Base-by-base conservation (phyloP, 2,329 filamentous ascomycete genomes). In the Fusarium sterilihyphosum region DNA sequence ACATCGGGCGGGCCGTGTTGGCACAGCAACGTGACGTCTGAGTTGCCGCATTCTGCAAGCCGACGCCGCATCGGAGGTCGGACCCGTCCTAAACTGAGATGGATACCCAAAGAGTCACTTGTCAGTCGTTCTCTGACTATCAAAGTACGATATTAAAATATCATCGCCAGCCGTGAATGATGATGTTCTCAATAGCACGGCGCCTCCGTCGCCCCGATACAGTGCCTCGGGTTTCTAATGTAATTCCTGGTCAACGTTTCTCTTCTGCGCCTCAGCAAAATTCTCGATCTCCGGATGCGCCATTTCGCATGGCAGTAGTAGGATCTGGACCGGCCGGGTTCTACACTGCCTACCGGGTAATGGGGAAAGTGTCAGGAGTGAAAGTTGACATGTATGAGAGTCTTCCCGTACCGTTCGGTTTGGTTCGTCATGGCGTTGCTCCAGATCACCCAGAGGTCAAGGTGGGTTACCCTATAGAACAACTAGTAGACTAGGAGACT, bases 391-490 rank as follows among this genome's bases (percentile, higher is more conserved):
- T 99, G 96, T 99, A 97, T 80, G 96, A 99, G 84, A 91, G 94
- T 35, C 85, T 98, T 44, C 96, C 96, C 0, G 95, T 97, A 8
- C 96, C 96, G 0, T 99, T 94, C 80, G 96, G 96, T 3, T 88
- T 99, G 63, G 95, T 97, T 57, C 89, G 96, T 63, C 98, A 96
- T 80, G 96, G 96, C 14, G 96, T 99, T 67, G 97, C 96, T n/a
- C 96, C 96, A 10, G 96, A 99, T 81, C 96, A 99, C 83, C 96
- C 96, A 2, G 96, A 99, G 85, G 96, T 99, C 76, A 99, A 99
- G 90, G 94, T 96, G 52, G 53, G 60, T 47, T 63, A 64, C 68
- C 61, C 65, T 70, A 63, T 38, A 65, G 58, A 26, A 24, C 11
- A 35, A 37, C 18, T 8, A 20, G 24, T 24, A 22, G 8, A 49